Evolutionary conservation across 495 filamentous ascomycete genomes (phyloP).

Genomic region (Penicillium mononematosum): DNA sequence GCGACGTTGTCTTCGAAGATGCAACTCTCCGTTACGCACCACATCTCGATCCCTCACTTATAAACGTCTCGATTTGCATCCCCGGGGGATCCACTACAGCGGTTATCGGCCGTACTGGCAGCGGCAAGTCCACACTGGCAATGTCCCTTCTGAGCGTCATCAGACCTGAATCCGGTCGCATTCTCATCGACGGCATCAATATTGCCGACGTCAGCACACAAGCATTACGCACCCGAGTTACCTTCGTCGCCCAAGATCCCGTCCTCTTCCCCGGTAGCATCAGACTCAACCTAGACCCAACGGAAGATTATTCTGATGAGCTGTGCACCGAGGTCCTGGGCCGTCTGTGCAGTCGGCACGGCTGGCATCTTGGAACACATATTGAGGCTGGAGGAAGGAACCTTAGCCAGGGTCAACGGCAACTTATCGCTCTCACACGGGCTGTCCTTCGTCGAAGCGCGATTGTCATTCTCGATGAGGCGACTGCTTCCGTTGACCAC

Average conservation of each 20-base stretch:
- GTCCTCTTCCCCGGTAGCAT: slow-evolving; percentile 62
- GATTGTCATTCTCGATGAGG: slow-evolving; percentile 69
- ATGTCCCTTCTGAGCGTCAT: slow-evolving; percentile 61
- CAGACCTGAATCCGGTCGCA: slow-evolving; percentile 52
- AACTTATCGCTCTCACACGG: slow-evolving; percentile 59
- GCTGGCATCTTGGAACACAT: slow-evolving; percentile 53
- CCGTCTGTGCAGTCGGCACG: slow-evolving; percentile 50
- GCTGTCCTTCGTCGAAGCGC: slow-evolving; percentile 59
- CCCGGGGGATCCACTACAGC: slow-evolving; percentile 70
- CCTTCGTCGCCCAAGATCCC: slow-evolving; percentile 65
- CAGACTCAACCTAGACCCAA: slow-evolving; percentile 57
- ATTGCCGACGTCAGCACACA: slow-evolving; percentile 59
- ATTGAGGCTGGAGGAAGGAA: slow-evolving; percentile 59
- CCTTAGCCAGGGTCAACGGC: slow-evolving; percentile 61
- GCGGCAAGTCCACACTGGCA: slow-evolving; percentile 66
- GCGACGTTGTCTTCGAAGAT: slow-evolving; percentile 71
- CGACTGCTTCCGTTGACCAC: slow-evolving; percentile 81
- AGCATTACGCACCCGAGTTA: slow-evolving; percentile 56
- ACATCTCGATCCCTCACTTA: slow-evolving; percentile 66
- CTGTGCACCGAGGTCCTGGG: slow-evolving; percentile 52
- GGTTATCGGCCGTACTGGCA: slow-evolving; percentile 61
- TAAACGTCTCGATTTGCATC: slow-evolving; percentile 63
- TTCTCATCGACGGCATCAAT: slow-evolving; percentile 60
- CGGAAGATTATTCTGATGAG: slow-evolving; percentile 43
- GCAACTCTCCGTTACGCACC: slow-evolving; percentile 77